Conservation (phyloP, 2,329 filamentous ascomycete species). For the Venturia oleaginea region DNA sequence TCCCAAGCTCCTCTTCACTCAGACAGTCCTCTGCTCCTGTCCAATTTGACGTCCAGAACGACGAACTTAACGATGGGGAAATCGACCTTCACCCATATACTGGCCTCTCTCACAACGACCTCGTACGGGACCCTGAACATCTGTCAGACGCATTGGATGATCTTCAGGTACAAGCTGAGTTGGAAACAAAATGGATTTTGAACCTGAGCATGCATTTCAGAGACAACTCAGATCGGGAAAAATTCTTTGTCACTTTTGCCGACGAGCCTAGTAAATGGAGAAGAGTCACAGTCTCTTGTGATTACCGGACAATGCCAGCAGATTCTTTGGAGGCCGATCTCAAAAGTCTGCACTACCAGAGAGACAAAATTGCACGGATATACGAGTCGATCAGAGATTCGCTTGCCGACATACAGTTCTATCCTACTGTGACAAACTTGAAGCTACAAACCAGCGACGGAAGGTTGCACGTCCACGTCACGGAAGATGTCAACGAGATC, state of each 20-base stretch:
- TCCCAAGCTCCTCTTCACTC: neutral
- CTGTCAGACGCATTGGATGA: conserved; percentile 39
- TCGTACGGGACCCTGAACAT: conserved; percentile 2
- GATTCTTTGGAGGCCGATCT: conserved; percentile 83
- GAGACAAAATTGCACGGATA: conserved; percentile 86
- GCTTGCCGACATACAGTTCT: conserved; percentile 88
- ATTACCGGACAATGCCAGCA: conserved; percentile 72
- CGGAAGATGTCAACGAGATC: conserved; percentile 94
- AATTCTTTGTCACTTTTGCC: conserved; percentile 95
- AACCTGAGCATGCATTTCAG: conserved; percentile 98
- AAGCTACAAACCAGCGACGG: conserved; percentile 85
- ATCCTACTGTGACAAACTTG: conserved; percentile 89
- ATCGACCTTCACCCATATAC: neutral
- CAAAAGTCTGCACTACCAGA: conserved; percentile 66
- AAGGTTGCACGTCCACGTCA: conserved; percentile 88
- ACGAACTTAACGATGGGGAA: neutral
- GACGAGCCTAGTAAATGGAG: conserved; percentile 72
- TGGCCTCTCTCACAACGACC: neutral
- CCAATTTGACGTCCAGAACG: neutral
- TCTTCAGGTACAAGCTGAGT: conserved; percentile 63
- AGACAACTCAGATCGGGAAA: conserved; percentile 85
- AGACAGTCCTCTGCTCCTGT: neutral
- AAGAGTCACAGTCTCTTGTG: conserved; percentile 83
- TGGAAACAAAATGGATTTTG: conserved; percentile 86
- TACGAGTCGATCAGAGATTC: conserved; percentile 93